Conservation (phyloP, 2,329 filamentous ascomycete species). For the Pseudogymnoascus sp. region DNA sequence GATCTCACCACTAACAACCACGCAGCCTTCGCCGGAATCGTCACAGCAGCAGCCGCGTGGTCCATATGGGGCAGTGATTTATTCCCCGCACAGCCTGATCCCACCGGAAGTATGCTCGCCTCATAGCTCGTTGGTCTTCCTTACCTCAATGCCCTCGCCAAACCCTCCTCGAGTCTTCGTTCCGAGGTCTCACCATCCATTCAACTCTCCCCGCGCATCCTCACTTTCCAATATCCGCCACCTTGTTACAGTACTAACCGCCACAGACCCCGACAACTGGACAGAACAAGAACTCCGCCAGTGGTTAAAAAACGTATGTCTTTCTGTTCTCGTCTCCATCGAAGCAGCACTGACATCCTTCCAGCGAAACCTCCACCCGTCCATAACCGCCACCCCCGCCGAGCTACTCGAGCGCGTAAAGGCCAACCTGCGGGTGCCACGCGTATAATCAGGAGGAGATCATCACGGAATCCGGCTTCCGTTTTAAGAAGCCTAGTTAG, state of each 20-base stretch:
- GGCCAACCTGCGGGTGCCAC: constrained; percentile 51
- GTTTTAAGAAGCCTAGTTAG: neutral
- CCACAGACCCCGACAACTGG: constrained; percentile 59
- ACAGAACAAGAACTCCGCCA: constrained; percentile 68
- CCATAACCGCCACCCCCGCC: constrained; percentile 48
- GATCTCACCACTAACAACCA: constrained; percentile 10
- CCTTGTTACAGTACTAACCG: neutral
- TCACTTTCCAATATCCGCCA: neutral
- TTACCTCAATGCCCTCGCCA: neutral
- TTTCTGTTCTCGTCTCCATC: constrained; percentile 11
- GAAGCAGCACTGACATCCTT: neutral
- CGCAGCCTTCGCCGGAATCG: constrained; percentile 69
- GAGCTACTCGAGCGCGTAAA: constrained; percentile 61
- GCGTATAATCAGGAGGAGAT: constrained; percentile 18
- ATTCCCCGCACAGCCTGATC: constrained; percentile 67
- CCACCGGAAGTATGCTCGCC: constrained; percentile 59
- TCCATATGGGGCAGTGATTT: constrained; percentile 79
- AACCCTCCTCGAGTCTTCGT: neutral
- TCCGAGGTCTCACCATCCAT: neutral
- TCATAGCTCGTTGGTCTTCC: constrained; percentile 4
- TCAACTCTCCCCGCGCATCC: neutral
- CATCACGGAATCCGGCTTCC: no score
- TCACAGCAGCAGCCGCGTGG: constrained; percentile 75
- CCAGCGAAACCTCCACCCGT: constrained; percentile 57
- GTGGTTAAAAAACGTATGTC: constrained; percentile 71